Conservation (phyloP, 2,329 filamentous ascomycete species). For the Claviceps purpurea region DNA sequence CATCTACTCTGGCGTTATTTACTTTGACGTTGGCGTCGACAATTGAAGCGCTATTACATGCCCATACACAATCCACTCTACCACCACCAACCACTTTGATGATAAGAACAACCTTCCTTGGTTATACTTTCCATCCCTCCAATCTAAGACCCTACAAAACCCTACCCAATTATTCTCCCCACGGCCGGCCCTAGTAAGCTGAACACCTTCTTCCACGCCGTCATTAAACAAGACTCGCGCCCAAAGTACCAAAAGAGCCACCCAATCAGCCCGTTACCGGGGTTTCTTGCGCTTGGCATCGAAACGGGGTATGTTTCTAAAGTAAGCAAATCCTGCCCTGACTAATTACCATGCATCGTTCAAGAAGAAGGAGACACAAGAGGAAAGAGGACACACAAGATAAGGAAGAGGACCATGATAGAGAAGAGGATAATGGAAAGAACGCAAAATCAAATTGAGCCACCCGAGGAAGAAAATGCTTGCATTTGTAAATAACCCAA, state of each 20-base stretch:
- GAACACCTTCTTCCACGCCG: too few relatives aligned
- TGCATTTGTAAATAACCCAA: neutral
- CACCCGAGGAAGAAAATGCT: neutral
- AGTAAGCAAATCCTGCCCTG: neutral
- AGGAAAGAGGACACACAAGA: neutral
- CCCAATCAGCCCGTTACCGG: neutral
- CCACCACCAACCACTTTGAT: too few relatives aligned
- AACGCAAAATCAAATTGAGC: neutral
- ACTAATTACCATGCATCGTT: neutral
- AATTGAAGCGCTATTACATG: too few relatives aligned
- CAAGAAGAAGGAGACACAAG: neutral
- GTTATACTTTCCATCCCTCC: too few relatives aligned
- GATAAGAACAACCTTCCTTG: too few relatives aligned
- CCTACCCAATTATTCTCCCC: too few relatives aligned
- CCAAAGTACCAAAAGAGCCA: neutral
- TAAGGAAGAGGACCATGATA: neutral
- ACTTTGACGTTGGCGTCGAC: too few relatives aligned
- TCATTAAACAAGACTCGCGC: too few relatives aligned
- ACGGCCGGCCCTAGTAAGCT: too few relatives aligned
- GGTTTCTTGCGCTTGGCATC: neutral
- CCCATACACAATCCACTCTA: too few relatives aligned
- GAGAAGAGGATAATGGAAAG: neutral
- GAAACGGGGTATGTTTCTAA: neutral
- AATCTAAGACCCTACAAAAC: too few relatives aligned
- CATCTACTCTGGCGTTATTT: too few relatives aligned